A percentile compares a stretch with the other conserved stretches of the same genome.
Conservation (phyloP, 352 stramenopile genomes). For the Lagenidium giganteum region DNA sequence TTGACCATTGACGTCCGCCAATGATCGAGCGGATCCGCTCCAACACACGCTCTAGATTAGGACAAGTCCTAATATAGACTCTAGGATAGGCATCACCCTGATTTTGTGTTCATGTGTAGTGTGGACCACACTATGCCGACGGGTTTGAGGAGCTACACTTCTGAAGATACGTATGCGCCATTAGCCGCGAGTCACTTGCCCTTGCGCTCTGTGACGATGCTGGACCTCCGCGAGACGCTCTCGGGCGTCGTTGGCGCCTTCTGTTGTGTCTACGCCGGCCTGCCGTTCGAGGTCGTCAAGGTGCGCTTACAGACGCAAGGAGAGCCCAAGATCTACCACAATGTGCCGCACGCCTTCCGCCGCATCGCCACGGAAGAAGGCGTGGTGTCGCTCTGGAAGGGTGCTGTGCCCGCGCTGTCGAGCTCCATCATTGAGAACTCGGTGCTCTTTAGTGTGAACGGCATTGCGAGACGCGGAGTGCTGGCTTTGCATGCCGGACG, state of each 20-base stretch:
- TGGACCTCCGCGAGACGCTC: conserved; percentile 73
- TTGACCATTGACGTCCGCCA: conserved; percentile 10
- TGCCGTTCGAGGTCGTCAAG: conserved; percentile 88
- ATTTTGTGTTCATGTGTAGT: too few species aligned
- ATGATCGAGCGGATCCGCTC: conserved; percentile 4
- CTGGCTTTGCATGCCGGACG: conserved; percentile 44
- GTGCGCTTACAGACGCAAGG: conserved; percentile 79
- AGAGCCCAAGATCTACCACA: conserved; percentile 47
- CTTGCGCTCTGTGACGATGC: conserved; percentile 23
- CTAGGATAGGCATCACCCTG: too few species aligned
- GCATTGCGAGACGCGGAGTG: conserved; percentile 63
- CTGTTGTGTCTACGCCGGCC: conserved; percentile 78
- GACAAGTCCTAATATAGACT: conserved; percentile 1
- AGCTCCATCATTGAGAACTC: conserved; percentile 89
- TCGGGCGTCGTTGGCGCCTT: conserved; percentile 73
- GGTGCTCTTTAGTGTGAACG: conserved; percentile 86
- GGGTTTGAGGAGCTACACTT: not conserved
- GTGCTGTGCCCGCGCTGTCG: conserved; percentile 78
- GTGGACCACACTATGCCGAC: conserved; percentile 1
- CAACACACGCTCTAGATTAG: conserved; percentile 9
- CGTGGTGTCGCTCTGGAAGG: conserved; percentile 78
- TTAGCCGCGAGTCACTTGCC: too few species aligned
- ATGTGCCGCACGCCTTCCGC: conserved; percentile 59
- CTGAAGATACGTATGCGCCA: too few species aligned
- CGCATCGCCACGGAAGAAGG: conserved; percentile 74